These are phyloP conservation scores for Fomitopsis serialis DNA, from an alignment of 768 basidiomycete species.

Conservation along the genomic window DNA sequence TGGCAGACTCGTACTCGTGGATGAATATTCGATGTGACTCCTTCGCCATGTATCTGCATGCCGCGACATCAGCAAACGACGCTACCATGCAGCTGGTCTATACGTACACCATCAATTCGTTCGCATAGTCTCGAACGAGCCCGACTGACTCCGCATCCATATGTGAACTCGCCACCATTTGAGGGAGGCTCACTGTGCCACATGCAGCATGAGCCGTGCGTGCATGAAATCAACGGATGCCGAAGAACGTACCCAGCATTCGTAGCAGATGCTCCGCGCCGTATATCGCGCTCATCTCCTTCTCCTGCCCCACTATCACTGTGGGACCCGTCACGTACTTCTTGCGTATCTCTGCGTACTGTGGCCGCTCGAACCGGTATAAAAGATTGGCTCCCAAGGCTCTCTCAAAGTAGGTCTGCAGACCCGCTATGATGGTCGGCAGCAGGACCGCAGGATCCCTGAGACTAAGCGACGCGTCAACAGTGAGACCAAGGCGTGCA, in stretches of 20 bases:
- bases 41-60: slow-evolving; percentile 67
- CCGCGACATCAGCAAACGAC: neutral
- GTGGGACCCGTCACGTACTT: slow-evolving; percentile 68
- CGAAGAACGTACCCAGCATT: slow-evolving; percentile 68
- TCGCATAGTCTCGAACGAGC: slow-evolving; percentile 83
- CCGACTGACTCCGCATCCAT: slow-evolving; percentile 85
- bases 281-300: slow-evolving; percentile 86
- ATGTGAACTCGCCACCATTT: slow-evolving; percentile 84
- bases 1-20: slow-evolving; percentile 73
- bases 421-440: slow-evolving; percentile 78
- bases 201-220: slow-evolving; percentile 6
- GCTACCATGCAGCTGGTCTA: neutral
- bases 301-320: slow-evolving; percentile 63
- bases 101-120: slow-evolving; percentile 76
- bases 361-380: slow-evolving; percentile 92
- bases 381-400: slow-evolving; percentile 85
- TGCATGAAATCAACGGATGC: neutral
- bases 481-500: neutral
- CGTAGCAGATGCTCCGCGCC: slow-evolving; percentile 92
- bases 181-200: slow-evolving; percentile 79
- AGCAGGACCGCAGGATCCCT: slow-evolving; percentile 67
- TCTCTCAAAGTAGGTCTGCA: slow-evolving; percentile 91
- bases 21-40: slow-evolving; percentile 73
- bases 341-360: slow-evolving; percentile 79
- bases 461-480: slow-evolving; percentile 34